Percentiles rank a stretch among this genome's conserved stretches.
These are phyloP conservation scores for Gardenia jasminoides DNA, from an alignment of 257 asterid species.

Conservation along the genomic window DNA sequence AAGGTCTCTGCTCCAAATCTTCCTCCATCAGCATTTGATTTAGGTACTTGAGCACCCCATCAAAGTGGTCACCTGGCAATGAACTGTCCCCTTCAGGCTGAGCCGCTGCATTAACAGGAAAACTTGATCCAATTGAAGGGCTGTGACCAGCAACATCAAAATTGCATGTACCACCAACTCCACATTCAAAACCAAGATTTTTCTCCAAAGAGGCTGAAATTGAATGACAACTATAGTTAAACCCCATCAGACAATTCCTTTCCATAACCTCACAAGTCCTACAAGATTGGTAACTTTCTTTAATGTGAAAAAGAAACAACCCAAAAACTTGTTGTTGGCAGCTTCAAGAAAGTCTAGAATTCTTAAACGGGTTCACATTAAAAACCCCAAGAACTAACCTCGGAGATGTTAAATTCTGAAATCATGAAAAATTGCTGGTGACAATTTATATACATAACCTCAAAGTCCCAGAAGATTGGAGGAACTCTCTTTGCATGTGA, in stretches of 20 bases:
- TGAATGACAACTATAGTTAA: neutral
- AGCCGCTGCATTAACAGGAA: neutral
- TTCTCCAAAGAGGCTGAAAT: neutral
- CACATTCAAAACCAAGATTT: neutral
- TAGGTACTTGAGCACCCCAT: slow-evolving; percentile 52
- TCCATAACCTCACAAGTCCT: neutral
- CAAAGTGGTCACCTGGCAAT: slow-evolving; percentile 44
- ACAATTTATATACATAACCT: no score
- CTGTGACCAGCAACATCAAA: no score
- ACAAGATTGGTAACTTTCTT: neutral
- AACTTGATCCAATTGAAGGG: slow-evolving; percentile 3
- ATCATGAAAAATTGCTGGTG: no score
- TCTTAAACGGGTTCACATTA: neutral
- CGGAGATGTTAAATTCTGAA: no score
- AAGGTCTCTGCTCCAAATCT: slow-evolving; percentile 56
- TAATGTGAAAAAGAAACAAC: neutral
- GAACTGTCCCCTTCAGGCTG: slow-evolving; percentile 7
- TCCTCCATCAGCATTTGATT: slow-evolving; percentile 66
- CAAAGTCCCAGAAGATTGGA: no score
- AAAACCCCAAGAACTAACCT: no score
- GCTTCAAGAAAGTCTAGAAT: neutral
- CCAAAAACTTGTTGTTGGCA: neutral
- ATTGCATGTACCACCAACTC: neutral
- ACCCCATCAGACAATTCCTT: neutral
- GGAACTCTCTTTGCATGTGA: no score